phyloP scores from a whole-genome alignment of 208 protist species.

The Leishmania aethiopica region DNA sequence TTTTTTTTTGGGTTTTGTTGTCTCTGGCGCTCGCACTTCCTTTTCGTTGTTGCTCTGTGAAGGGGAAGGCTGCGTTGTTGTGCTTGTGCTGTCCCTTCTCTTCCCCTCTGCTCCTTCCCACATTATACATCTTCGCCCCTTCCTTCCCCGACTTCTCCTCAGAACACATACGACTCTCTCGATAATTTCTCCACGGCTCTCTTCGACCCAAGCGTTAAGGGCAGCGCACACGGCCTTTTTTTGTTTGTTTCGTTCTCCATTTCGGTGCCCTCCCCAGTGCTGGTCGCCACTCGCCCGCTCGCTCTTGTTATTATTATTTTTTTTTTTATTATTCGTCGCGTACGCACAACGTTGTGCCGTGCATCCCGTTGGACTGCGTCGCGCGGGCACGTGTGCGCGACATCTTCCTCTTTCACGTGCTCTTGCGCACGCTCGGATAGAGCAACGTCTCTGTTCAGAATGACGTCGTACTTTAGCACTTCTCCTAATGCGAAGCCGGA shows the following conservation, averaged over 20 bases:
- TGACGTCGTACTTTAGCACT: conserved; percentile 21
- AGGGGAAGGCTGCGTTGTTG: background rate
- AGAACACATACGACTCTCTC: no score
- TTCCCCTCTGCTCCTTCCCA: background rate
- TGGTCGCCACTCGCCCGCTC: background rate
- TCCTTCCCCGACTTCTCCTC: background rate
- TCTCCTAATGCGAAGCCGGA: conserved; percentile 4
- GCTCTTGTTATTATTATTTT: no score
- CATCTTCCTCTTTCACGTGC: background rate
- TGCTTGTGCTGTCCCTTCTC: background rate
- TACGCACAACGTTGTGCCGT: background rate
- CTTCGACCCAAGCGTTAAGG: no score
- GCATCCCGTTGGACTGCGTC: background rate
- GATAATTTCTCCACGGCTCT: background rate
- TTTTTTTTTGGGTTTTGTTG: background rate
- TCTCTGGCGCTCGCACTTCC: background rate
- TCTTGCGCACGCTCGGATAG: background rate
- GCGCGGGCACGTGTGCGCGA: background rate
- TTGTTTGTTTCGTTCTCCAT: background rate
- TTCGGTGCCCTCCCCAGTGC: background rate
- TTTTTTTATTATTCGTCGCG: background rate
- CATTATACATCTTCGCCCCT: background rate
- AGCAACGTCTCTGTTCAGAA: background rate
- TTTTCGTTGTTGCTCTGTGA: background rate
- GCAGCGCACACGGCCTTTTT: background rate